Percentiles rank a stretch among this genome's conserved stretches.
Evolutionary conservation across 208 protist genomes (phyloP).

Genomic region (Leishmania major): DNA sequence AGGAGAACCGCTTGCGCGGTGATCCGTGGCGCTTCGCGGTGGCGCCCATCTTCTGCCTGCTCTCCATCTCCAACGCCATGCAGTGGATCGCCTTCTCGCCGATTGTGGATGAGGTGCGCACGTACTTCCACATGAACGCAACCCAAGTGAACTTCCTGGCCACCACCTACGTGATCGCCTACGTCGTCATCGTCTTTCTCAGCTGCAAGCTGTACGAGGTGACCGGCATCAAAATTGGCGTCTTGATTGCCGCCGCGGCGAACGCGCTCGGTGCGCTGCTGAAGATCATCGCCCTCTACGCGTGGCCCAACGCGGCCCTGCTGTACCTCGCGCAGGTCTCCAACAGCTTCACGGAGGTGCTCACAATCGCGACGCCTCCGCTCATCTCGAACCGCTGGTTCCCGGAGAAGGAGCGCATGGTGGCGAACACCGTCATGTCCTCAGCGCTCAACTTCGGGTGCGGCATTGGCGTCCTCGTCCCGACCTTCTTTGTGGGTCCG

Average conservation of each 20-base stretch:
- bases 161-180: conserved; percentile 81
- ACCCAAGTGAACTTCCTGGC: conserved; percentile 72
- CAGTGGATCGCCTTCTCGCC: conserved; percentile 73
- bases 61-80: conserved; percentile 75
- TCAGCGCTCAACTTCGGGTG: conserved; percentile 73
- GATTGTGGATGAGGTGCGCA: conserved; percentile 55
- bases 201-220: conserved; percentile 83
- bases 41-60: conserved; percentile 50
- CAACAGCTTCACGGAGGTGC: conserved; percentile 75
- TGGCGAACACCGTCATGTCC: conserved; percentile 72
- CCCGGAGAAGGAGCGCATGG: conserved; percentile 58
- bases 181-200: conserved; percentile 75
- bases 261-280: conserved; percentile 61
- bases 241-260: conserved; percentile 47
- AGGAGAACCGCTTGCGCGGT: conserved; percentile 19
- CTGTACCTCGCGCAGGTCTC: conserved; percentile 66
- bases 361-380: conserved; percentile 78
- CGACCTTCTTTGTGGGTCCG: conserved; percentile 70
- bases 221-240: conserved; percentile 59
- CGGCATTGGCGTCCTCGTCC: conserved; percentile 65
- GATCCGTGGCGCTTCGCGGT: conserved; percentile 67
- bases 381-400: conserved; percentile 84
- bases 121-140: conserved; percentile 64
- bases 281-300: conserved; percentile 72
- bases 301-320: conserved; percentile 55